phyloP scores from a whole-genome alignment of 805 yeast species.

The Dipodascus geniculatus region DNA sequence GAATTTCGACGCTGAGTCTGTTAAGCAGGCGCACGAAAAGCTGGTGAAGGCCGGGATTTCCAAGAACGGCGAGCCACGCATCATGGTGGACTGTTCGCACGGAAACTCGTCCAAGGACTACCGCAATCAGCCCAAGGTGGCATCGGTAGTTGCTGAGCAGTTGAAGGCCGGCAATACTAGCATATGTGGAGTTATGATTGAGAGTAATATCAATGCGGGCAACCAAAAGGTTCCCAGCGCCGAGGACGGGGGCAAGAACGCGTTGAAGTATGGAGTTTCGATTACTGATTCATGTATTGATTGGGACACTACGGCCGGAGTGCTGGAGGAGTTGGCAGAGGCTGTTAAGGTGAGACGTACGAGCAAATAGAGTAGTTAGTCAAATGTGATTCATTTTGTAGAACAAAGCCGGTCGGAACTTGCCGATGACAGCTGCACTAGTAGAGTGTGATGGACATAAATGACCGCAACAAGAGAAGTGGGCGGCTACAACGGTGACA shows the following conservation, averaged over 20 bases:
- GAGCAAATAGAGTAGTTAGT: neutral
- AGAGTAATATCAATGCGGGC: slow-evolving; percentile 83
- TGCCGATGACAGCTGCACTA: too few species aligned
- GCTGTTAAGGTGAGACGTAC: slow-evolving; percentile 71
- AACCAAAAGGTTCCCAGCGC: slow-evolving; percentile 78
- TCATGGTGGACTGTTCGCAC: slow-evolving; percentile 96
- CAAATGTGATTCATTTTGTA: too few species aligned
- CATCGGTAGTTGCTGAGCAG: slow-evolving; percentile 67
- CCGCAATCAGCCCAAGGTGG: slow-evolving; percentile 87
- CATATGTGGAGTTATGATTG: slow-evolving; percentile 94
- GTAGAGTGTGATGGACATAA: too few species aligned
- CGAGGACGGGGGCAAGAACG: slow-evolving; percentile 55
- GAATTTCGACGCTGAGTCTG: slow-evolving; percentile 70
- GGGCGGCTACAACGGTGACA: too few species aligned
- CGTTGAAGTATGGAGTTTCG: slow-evolving; percentile 81
- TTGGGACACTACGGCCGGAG: slow-evolving; percentile 73
- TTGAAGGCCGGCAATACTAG: slow-evolving; percentile 57
- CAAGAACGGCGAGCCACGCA: slow-evolving; percentile 38
- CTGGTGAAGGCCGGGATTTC: slow-evolving; percentile 33
- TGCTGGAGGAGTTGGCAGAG: slow-evolving; percentile 56
- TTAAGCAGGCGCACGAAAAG: slow-evolving; percentile 51
- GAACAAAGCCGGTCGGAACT: too few species aligned
- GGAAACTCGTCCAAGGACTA: slow-evolving; percentile 89
- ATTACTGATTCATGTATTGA: slow-evolving; percentile 97
- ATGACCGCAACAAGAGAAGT: too few species aligned